Conservation (phyloP, 345 rosid genomes). For the Euphorbia tirucalli region DNA sequence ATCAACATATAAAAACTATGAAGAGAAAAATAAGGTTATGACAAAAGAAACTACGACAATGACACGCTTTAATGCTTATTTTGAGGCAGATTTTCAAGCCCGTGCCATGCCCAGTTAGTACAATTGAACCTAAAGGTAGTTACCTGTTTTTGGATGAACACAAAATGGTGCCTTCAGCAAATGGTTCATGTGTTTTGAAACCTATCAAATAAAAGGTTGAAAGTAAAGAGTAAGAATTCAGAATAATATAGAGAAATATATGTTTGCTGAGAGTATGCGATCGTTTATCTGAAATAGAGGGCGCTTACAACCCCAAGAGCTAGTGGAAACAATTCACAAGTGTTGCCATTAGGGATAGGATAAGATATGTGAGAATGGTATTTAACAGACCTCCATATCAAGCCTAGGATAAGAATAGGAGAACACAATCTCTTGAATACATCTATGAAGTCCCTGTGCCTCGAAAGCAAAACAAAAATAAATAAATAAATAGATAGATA, state of each 20-base stretch:
- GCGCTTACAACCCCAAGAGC: not conserved
- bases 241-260: not conserved
- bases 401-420: slow-evolving; percentile 84
- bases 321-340: not conserved
- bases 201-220: slow-evolving; percentile 39
- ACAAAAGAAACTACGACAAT: not conserved
- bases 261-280: not conserved
- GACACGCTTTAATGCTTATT: not conserved
- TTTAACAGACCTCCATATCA: slow-evolving; percentile 77
- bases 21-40: not conserved
- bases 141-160: slow-evolving; percentile 91
- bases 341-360: not conserved
- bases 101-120: slow-evolving; percentile 5
- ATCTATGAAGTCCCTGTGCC: slow-evolving; percentile 66
- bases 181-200: slow-evolving; percentile 94
- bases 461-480: slow-evolving; percentile 31
- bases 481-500: not conserved
- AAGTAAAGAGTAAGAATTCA: not conserved
- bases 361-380: not conserved
- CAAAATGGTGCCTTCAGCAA: slow-evolving; percentile 97
- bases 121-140: not conserved
- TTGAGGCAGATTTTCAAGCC: slow-evolving; percentile 1
- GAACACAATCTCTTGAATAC: slow-evolving; percentile 86
- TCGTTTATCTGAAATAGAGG: not conserved
- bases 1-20: not conserved